phyloP scores from a whole-genome alignment of 306 rosid genomes.

The Lathyrus oleraceus region DNA sequence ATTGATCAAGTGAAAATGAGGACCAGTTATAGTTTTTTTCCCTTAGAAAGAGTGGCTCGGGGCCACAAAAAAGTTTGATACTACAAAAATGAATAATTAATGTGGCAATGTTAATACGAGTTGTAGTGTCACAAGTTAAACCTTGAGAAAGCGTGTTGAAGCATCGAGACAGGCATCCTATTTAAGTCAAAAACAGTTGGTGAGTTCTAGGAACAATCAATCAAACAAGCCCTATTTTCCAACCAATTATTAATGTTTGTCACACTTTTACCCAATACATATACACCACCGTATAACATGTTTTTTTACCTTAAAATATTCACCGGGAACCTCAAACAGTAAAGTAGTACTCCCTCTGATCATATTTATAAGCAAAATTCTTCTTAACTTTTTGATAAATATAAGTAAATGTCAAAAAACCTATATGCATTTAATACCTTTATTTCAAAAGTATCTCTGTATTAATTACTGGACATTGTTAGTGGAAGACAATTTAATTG shows the following conservation, averaged over 20 bases:
- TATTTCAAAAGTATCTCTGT: too few species aligned
- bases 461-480: too few species aligned
- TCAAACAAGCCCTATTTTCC: conserved; percentile 32
- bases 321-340: neutral
- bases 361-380: too few species aligned
- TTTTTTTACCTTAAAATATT: conserved; percentile 11
- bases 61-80: neutral
- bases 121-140: conserved; percentile 32
- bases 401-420: too few species aligned
- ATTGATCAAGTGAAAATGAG: conserved; percentile 33
- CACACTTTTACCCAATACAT: conserved; percentile 18
- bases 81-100: neutral
- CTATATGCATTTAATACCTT: too few species aligned
- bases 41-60: conserved; percentile 19
- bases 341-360: too few species aligned
- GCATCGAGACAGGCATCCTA: conserved; percentile 54
- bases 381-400: too few species aligned
- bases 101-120: conserved; percentile 27
- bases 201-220: conserved; percentile 76
- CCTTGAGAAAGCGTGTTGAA: conserved; percentile 57
- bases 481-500: too few species aligned
- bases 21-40: conserved; percentile 24
- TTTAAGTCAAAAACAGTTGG: conserved; percentile 57
- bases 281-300: conserved; percentile 31
- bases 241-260: conserved; percentile 43